A percentile compares a stretch with the other conserved stretches of the same genome.
phyloP scores from a whole-genome alignment of 805 yeast species.

The Hanseniaspora vineae region DNA sequence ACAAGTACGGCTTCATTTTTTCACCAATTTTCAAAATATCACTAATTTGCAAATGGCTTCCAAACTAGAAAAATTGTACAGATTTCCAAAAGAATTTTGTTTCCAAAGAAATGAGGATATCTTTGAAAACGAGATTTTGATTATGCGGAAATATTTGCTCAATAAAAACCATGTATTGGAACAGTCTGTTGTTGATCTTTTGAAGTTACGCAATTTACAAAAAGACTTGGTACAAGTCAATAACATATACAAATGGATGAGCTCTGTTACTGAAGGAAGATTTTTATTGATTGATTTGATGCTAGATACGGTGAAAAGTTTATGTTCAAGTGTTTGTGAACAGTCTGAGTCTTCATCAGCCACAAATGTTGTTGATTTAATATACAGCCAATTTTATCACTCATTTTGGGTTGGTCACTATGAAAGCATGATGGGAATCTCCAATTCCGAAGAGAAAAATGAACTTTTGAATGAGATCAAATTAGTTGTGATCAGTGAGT shows the following conservation, averaged over 20 bases:
- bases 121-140: slow-evolving; percentile 12
- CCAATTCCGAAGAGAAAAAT: slow-evolving; percentile 3
- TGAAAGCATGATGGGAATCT: slow-evolving; percentile 11
- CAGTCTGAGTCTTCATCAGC: slow-evolving; percentile 10
- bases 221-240: slow-evolving; percentile 17
- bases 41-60: slow-evolving; percentile 11
- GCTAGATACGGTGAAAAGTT: slow-evolving; percentile 11
- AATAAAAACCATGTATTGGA: slow-evolving; percentile 10
- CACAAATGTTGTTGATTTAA: slow-evolving; percentile 15
- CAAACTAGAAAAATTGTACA: slow-evolving; percentile 13
- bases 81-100: slow-evolving; percentile 14
- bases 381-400: slow-evolving; percentile 16
- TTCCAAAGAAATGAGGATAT: slow-evolving; percentile 6
- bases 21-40: slow-evolving; percentile 9
- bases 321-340: slow-evolving; percentile 12
- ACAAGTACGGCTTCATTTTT: slow-evolving; percentile 14
- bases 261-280: slow-evolving; percentile 8
- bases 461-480: not conserved
- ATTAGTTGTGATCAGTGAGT: not conserved
- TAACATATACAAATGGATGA: slow-evolving; percentile 15
- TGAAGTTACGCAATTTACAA: slow-evolving; percentile 11
- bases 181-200: slow-evolving; percentile 4
- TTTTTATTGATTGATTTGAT: slow-evolving; percentile 10
- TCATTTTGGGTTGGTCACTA: slow-evolving; percentile 17
- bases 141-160: slow-evolving; percentile 16